Base-by-base conservation (phyloP, 208 protist species). In the Spironucleus salmonicida region DNA sequence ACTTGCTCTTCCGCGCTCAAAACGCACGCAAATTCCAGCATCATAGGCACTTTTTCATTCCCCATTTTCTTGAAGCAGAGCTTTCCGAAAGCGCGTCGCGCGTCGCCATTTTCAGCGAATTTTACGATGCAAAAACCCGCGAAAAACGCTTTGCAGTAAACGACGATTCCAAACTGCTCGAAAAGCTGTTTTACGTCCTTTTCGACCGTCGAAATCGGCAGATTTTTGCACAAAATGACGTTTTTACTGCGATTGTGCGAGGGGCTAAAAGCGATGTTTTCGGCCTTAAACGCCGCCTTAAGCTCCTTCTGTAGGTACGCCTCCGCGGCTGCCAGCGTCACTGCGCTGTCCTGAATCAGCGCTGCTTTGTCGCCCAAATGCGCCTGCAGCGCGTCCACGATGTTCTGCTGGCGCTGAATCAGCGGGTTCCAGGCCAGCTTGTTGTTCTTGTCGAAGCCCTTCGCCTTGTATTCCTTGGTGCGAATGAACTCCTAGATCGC, bases 191-290 rank as follows among this genome's bases (percentile, higher is more conserved):
- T 27, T 27, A 77, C 7, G 2, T 68, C 45, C n/a, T 30, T 0
- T n/a, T 41, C 30, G 1, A 30, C 19, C 29, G 57, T 29, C 39
- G 1, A 1, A n/a, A 27, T 40, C 7, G 75, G 27, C 7, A 77
- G 39, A 32, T 77, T 77, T 58, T 77, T 77, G 40, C 30, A 32
- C 7, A 77, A 45, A 64, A 77, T 77, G 23, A 64, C 39, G 1
- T n/a, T 62, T 34, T 29, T 49, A 26, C 74, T 76, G 13, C 61
- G 61, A 38, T 15, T 67, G 15, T 67, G 26, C 15, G 29, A 23
- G 61, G 34, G 15, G 15, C 61, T 13, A 13, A 40, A 15, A 39
- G 61, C 61, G 13, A 39, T 34, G 29, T 67, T 30, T 38, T 23
- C 61, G 30, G 26, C 30, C 29, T 67, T 40, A 40, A 67, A 34